A percentile compares a stretch with the other conserved stretches of the same genome.
Conservation (phyloP, 2,329 filamentous ascomycete species). For the Myrmaecium sp. region DNA sequence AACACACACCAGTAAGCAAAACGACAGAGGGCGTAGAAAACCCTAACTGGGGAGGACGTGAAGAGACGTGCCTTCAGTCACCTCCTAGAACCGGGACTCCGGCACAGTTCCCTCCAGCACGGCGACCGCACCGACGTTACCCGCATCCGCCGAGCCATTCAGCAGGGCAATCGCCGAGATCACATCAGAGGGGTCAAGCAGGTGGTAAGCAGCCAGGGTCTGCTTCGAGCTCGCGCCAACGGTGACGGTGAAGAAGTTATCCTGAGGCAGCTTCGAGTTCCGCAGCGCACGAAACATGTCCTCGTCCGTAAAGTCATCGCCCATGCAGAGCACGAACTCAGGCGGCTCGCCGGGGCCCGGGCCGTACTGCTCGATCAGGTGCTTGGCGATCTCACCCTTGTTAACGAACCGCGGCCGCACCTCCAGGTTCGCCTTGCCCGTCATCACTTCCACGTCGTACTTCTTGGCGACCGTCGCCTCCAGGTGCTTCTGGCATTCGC, state of each 20-base stretch:
- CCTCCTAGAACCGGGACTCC: constrained; percentile 11
- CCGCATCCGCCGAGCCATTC: constrained; percentile 30
- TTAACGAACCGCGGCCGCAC: constrained; percentile 95
- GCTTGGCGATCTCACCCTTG: constrained; percentile 88
- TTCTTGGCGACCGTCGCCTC: constrained; percentile 57
- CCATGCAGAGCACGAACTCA: constrained; percentile 79
- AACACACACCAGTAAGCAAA: too few relatives aligned
- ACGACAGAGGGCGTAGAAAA: too few relatives aligned
- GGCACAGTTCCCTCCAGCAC: constrained; percentile 22
- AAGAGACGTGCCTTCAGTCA: too few relatives aligned
- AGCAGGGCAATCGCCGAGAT: constrained; percentile 45
- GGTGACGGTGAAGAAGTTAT: constrained; percentile 77
- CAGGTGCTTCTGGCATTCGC: constrained; percentile 66
- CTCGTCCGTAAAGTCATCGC: constrained; percentile 95
- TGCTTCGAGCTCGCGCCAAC: constrained; percentile 85
- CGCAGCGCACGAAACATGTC: constrained; percentile 71
- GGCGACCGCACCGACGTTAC: constrained; percentile 23
- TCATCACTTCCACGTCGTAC: constrained; percentile 93
- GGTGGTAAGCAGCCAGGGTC: constrained; percentile 77
- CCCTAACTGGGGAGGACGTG: too few relatives aligned
- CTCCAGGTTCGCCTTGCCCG: constrained; percentile 90
- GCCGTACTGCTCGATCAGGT: constrained; percentile 59
- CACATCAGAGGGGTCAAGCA: constrained; percentile 77
- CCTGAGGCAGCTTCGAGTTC: constrained; percentile 35
- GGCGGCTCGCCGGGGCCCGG: constrained; percentile 39